Base-by-base conservation (phyloP, 1,284 basidiomycete species). In the Cutaneotrichosporon sp. region DNA sequence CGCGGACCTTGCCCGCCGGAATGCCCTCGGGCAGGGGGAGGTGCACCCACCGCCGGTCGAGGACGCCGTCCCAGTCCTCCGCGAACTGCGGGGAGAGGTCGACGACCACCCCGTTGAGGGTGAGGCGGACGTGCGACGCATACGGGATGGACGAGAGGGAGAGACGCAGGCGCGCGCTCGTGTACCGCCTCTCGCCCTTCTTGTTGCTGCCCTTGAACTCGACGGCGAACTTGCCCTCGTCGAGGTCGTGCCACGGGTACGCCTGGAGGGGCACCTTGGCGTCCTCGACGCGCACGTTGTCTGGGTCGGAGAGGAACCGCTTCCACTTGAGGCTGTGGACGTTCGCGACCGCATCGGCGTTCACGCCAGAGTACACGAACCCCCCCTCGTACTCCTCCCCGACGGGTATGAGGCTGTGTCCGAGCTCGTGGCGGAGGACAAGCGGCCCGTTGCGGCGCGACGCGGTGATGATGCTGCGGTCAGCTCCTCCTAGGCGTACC, bases 321-420 rank as follows among this genome's bases (percentile, higher is more conserved):
- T 80, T 74, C 91, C 91, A 93, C 11, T 87, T 84, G 36, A 90
- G 76, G 7, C 69, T 47, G 22, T 65, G 34, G 5, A 73, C 27
- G 43, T 68, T 60, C 6, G 60, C 54, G 3, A 63, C 45, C 27
- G 50, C 63, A 31, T 72, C 83, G 4, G 89, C 84, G 72, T 92
- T 91, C 47, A 84, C 84, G 3, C 91, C 91, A 66, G 84, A 89
- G 75, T 92, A 92, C 3, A 82, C 87, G 64, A 79, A 51, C 72
- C 75, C 89, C 2, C 90, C 90, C 67, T 93, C 91, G 71, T 93
- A 92, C 79, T 92, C 91, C 77, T 92, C 91, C 8, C 91, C 91
- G 7, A 90, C 87, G 2, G 84, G 80, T 25, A 80, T 79, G 25
- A 80, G 63, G 18, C 69, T 73, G 62, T 80, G 79, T 16, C 91